These are phyloP conservation scores for Cladosporium sp. DNA, from an alignment of 2,329 filamentous ascomycete species.

Conservation along the genomic window DNA sequence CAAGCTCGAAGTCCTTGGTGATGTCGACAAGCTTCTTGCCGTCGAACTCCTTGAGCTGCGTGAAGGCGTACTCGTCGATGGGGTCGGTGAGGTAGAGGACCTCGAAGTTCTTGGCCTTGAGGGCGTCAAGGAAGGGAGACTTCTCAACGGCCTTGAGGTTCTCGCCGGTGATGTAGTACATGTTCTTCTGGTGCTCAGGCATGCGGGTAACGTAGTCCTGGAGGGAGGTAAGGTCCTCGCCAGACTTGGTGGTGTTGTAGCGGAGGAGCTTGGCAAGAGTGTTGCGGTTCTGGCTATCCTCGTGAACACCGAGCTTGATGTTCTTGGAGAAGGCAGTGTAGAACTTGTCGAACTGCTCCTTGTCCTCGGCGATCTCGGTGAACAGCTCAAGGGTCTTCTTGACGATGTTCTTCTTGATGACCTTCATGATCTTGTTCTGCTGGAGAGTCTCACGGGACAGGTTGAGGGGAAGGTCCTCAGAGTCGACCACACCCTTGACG, in stretches of 20 bases:
- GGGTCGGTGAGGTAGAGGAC: conserved; percentile 99
- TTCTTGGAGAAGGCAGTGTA: conserved; percentile 99
- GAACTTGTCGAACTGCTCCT: conserved; percentile 99
- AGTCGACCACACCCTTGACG: conserved; percentile 99
- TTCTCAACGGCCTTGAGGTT: conserved; percentile 96
- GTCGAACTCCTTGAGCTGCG: conserved; percentile 99
- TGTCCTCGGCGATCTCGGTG: conserved; percentile 98
- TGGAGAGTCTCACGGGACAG: conserved; percentile 99
- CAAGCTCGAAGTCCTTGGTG: conserved; percentile 99
- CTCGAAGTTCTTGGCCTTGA: conserved; percentile 99
- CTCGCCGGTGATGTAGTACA: conserved; percentile 99
- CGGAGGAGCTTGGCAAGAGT: conserved; percentile 95
- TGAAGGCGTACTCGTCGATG: conserved; percentile 99
- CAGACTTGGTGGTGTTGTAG: conserved; percentile 99
- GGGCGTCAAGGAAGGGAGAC: conserved; percentile 97
- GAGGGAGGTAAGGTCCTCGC: conserved; percentile 93
- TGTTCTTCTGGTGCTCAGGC: conserved; percentile 99
- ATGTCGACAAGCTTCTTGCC: conserved; percentile 99
- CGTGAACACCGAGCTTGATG: conserved; percentile 99
- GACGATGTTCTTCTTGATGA: conserved; percentile 99
- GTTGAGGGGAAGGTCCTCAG: conserved; percentile 98
- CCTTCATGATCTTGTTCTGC: conserved; percentile 99
- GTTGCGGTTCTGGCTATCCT: conserved; percentile 96
- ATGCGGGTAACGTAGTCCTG: conserved; percentile 98
- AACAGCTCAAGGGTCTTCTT: conserved; percentile 99